These are phyloP conservation scores for Iodosphaeria phyllophila DNA, from an alignment of 2,329 filamentous ascomycete genomes.

Conservation along the genomic window DNA sequence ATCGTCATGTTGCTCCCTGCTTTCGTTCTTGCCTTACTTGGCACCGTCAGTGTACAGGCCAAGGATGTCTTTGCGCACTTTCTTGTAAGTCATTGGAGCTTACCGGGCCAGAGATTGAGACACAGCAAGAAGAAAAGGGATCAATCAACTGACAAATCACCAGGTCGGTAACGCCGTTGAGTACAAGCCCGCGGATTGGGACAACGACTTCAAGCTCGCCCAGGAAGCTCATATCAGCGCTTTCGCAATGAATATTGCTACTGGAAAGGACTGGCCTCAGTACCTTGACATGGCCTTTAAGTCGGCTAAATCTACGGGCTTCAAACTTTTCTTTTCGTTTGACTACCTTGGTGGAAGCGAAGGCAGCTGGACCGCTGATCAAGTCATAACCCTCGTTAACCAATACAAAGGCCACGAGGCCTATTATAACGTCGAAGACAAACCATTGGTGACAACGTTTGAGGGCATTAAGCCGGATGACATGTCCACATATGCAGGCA, in stretches of 20 bases:
- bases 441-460: slow-evolving; percentile 30
- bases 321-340: slow-evolving; percentile 22
- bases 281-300: slow-evolving; percentile 10
- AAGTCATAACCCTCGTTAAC: slow-evolving; percentile 10
- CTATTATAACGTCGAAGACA: slow-evolving; percentile 11
- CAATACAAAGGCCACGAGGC: slow-evolving; percentile 8
- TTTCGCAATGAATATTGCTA: slow-evolving; percentile 20
- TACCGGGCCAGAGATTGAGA: neutral
- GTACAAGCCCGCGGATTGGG: slow-evolving; percentile 4
- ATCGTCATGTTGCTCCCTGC: too few relatives aligned
- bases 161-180: slow-evolving; percentile 2
- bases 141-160: too few relatives aligned
- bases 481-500: slow-evolving; percentile 22
- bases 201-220: slow-evolving; percentile 14
- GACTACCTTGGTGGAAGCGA: slow-evolving; percentile 15
- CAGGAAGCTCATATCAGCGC: slow-evolving; percentile 19
- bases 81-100: slow-evolving; percentile 3
- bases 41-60: too few relatives aligned
- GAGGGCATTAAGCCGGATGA: slow-evolving; percentile 23
- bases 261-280: slow-evolving; percentile 4
- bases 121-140: neutral
- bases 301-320: slow-evolving; percentile 7
- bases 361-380: slow-evolving; percentile 9
- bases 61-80: slow-evolving; percentile 6
- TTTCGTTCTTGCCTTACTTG: too few relatives aligned